Conservation (phyloP, 2,329 filamentous ascomycete species). For the Cytospora piceicola region DNA sequence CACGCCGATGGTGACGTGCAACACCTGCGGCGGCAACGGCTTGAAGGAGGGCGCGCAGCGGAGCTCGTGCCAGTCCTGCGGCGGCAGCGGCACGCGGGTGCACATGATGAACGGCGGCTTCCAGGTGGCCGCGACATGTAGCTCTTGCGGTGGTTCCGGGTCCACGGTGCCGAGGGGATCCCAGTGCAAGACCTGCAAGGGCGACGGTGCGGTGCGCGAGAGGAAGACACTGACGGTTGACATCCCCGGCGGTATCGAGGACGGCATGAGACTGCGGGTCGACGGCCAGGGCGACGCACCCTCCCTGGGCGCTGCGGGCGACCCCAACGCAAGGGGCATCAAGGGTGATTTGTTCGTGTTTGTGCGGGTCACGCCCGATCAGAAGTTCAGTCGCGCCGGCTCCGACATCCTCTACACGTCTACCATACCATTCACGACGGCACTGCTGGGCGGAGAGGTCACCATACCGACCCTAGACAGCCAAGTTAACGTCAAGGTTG, state of each 20-base stretch:
- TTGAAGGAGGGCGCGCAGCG: constrained; percentile 79
- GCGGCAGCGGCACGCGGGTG: constrained; percentile 83
- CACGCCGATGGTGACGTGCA: constrained; percentile 78
- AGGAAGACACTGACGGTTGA: constrained; percentile 84
- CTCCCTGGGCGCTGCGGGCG: constrained; percentile 69
- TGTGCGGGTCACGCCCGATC: constrained; percentile 85
- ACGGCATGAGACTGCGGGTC: constrained; percentile 89
- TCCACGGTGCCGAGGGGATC: constrained; percentile 75
- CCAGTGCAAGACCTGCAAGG: constrained; percentile 79
- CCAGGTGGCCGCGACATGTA: constrained; percentile 92
- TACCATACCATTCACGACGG: constrained; percentile 88
- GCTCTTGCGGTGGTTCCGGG: constrained; percentile 78
- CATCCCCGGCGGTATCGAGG: constrained; percentile 93
- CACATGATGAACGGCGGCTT: constrained; percentile 92
- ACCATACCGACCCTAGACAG: constrained; percentile 88
- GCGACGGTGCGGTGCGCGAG: constrained; percentile 83
- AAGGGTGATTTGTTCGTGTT: constrained; percentile 90
- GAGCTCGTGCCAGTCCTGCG: constrained; percentile 76
- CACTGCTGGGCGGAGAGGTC: constrained; percentile 87
- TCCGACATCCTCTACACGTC: constrained; percentile 94
- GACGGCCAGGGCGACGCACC: constrained; percentile 87
- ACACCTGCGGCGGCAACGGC: constrained; percentile 81
- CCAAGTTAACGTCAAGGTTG: constrained; percentile 86
- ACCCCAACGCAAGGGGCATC: constrained; percentile 65
- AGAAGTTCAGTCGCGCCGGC: constrained; percentile 85